Evolutionary conservation across 352 stramenopile genomes (phyloP), one percentile per base, ranked within the genome.

Genomic region (Phytophthora ramorum): DNA sequence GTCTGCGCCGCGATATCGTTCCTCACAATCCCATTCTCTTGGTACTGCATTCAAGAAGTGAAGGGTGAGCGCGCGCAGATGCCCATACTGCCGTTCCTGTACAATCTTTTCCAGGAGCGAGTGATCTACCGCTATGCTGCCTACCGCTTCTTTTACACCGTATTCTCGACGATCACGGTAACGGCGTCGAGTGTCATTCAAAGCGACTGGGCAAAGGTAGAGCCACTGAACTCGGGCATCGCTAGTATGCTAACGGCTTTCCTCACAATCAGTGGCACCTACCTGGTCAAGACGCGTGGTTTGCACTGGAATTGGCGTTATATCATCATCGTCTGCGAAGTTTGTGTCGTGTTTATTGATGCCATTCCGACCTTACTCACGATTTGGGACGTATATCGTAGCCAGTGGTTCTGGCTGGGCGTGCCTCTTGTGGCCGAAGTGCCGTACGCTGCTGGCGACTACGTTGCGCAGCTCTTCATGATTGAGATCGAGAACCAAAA

Each of bases 361-460:
- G 45, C 56, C 3, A 46, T 76, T 7, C 69, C 76, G n/a, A 85
- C 69, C 16, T 63, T 87, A 22, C 40, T 85, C 40, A 89, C 77
- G 20, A 81, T 85, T 55, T 89, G 80, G 80, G 58, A 87, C 49
- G 78, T 89, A 3, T 68, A 79, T 14, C 75, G 79, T 17, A 82
- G 67, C 43, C 80, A 87, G 38, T 89, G 80, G 75, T 84, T 89
- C 61, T 89, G 73, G 74, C 56, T 85, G 10, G 79, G 79, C 20
- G 68, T 85, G 30, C 74, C 79, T 12, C 56, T 89, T n/a, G 58
- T 84, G 30, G 73, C 77, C 4, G 58, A 76, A 7, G 48, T 87
- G 4, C 78, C 77, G n/a, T n/a, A n/a, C 37, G 68, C 57, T 48
- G 64, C 68, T 4, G 66, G 51, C 1, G 61, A 73, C 56, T 80